Base-by-base conservation (phyloP, 2,329 filamentous ascomycete genomes). In the Gaeumannomyces tritici region DNA sequence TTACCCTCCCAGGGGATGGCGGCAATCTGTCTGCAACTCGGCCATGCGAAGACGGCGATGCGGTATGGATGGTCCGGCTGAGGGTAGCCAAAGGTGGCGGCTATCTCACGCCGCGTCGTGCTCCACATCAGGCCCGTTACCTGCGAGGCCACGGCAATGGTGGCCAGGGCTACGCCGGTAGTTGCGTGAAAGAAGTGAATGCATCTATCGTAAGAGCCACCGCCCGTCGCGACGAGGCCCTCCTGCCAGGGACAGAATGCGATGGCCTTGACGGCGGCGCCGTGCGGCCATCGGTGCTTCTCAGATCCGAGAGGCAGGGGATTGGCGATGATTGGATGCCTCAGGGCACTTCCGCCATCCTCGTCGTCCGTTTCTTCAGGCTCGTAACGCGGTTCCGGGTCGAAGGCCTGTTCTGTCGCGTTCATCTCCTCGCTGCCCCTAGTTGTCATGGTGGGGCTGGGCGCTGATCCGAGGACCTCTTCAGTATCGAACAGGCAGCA, bases 171-270 rank as follows among this genome's bases (percentile, higher is more conserved):
- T 2, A 91, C 86, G 5, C 93, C 95, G 0, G 92, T 93, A 26
- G 83, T 82, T 0, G 91, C 89, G 73, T 98, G 93, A 74, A 89
- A 97, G 77, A 99, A 99, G 75, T 96, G 93, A 63, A 99, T 96
- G 73, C 91, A 91, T 69, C 91, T 91, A 76, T 99, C 93, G 70
- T 96, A 96, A 57, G 90, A 93, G 28, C 95, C 95, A 54, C 95
- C 93, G 3, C 95, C 92, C 1, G 93, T 96, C 18, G 95, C 95
- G 54, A 99, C 76, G 5, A 99, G 81, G 4, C 89, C 89, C 28
- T 89, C 85, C 63, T 93, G 89, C 93, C 93, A 99, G 0, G 95
- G 93, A 66, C 93, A 96, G 74, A 98, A 98, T 2, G 95, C 92
- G 68, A 98, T 95, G 35, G 95, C 95, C 74, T 99, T 99, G 67